Base-by-base conservation (phyloP, 257 asterid species). In the Nicotiana knightiana region DNA sequence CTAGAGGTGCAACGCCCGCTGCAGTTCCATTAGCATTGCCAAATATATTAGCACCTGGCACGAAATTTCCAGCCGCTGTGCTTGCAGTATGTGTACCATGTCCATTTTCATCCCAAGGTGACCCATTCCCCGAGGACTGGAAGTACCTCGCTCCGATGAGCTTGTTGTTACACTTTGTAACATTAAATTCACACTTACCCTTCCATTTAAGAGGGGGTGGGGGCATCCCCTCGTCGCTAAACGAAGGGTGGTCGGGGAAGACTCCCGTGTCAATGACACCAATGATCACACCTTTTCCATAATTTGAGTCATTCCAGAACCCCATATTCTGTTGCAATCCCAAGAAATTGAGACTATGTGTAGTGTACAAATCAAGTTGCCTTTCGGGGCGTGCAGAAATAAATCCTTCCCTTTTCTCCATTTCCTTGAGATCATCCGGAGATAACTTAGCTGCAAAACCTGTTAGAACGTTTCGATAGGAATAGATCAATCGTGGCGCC, bases 11-110 rank as follows among this genome's bases (percentile, higher is more conserved):
- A 21, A 88, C 80, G 0, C 90, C 90, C n/a, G 46, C 65, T 0
- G 90, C 86, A 5, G 89, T 86, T 39, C 89, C 90, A 16, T 83
- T 81, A 67, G 90, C 88, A 9, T 55, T 73, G 39, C 86, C 86
- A 39, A 76, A 71, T 32, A 81, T 15, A 39, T 73, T 77, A 21
- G 85, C 90, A 30, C 53, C 68, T 4, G 12, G 16, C 17, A 87
- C 85, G 6, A 87, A 83, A 57, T 73, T 82, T 26, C 88, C 90
- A 24, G 84, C 87, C 12, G 87, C 87, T 0, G 83, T 85, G 85
- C 87, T 81, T 12, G 88, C 79, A 11, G 87, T 85, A 67, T 83
- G 90, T 0, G 90, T 85, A 5, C 88, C 90, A 16, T 87, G 90
- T 4, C 87, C 90, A 0, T n/a, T 21, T 4, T 35, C 24, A 7